phyloP scores from a whole-genome alignment of 768 basidiomycete species.

The Chalciporus pseudorubinellus region DNA sequence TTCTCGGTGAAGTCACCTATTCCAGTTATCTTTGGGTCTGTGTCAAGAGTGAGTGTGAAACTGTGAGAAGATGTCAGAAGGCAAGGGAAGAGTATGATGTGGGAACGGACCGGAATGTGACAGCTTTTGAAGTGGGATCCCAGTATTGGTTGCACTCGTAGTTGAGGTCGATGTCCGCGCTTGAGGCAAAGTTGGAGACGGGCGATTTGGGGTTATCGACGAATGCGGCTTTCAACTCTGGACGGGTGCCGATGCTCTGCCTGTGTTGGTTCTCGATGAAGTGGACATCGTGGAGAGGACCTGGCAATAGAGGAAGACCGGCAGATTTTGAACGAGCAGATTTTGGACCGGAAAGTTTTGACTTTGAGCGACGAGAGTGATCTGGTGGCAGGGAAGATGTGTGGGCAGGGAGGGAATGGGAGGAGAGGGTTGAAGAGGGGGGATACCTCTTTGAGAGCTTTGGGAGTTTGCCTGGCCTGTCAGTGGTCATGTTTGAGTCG shows the following conservation, averaged over 20 bases:
- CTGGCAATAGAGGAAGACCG: constrained; percentile 15
- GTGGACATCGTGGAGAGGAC: constrained; percentile 37
- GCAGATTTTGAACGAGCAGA: background rate
- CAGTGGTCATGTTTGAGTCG: background rate
- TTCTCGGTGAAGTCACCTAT: constrained; percentile 58
- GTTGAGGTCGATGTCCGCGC: constrained; percentile 9
- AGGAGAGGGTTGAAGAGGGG: background rate
- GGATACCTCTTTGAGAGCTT: background rate
- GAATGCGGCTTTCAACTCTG: constrained; percentile 28
- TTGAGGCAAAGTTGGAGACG: constrained; percentile 40
- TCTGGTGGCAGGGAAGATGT: too few relatives aligned
- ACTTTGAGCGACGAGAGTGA: too few relatives aligned
- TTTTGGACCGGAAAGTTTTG: too few relatives aligned
- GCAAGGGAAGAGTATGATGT: background rate
- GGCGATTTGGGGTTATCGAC: constrained; percentile 52
- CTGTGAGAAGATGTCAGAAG: constrained; percentile 10
- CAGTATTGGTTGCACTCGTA: constrained; percentile 15
- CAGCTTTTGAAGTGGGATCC: constrained; percentile 10
- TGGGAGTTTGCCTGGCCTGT: constrained; percentile 19
- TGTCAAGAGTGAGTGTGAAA: constrained; percentile 26
- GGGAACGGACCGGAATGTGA: constrained; percentile 23
- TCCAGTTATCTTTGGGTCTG: constrained; percentile 45
- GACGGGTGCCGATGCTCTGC: constrained; percentile 6
- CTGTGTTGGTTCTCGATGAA: constrained; percentile 31
- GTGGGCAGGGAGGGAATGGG: too few relatives aligned